Conservation (phyloP, 2,329 filamentous ascomycete genomes). For the Claviceps sp. region DNA sequence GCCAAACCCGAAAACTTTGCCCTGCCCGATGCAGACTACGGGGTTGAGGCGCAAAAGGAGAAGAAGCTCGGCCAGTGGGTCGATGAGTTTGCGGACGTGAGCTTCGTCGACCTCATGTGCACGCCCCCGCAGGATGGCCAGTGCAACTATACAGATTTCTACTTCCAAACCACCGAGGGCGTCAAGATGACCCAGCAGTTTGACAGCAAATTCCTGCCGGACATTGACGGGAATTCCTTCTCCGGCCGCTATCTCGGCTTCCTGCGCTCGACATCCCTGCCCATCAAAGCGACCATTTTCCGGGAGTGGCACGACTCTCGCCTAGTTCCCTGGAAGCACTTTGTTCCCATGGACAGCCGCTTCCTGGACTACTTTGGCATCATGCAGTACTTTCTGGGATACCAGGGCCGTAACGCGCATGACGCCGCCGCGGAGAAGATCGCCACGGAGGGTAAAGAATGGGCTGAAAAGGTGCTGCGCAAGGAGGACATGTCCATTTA, state of each 20-base stretch:
- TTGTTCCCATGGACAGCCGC: slow-evolving; percentile 64
- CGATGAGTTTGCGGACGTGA: slow-evolving; percentile 32
- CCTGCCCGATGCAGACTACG: slow-evolving; percentile 34
- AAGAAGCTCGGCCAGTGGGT: slow-evolving; percentile 37
- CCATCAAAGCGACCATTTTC: slow-evolving; percentile 67
- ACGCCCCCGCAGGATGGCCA: slow-evolving; percentile 18
- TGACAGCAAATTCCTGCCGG: slow-evolving; percentile 54
- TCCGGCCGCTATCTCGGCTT: slow-evolving; percentile 58
- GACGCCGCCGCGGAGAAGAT: slow-evolving; percentile 51
- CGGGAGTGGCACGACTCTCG: slow-evolving; percentile 70
- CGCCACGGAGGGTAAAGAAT: slow-evolving; percentile 49
- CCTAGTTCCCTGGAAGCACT: slow-evolving; percentile 66
- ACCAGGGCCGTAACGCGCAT: slow-evolving; percentile 30
- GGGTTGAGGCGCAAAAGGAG: slow-evolving; percentile 30
- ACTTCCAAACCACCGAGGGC: slow-evolving; percentile 27
- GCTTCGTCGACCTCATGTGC: slow-evolving; percentile 43
- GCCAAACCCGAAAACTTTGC: slow-evolving; percentile 38
- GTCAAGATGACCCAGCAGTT: slow-evolving; percentile 40
- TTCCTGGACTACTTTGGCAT: slow-evolving; percentile 61
- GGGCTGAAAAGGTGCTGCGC: slow-evolving; percentile 55
- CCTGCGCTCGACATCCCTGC: slow-evolving; percentile 53
- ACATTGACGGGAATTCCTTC: slow-evolving; percentile 65
- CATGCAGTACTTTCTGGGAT: slow-evolving; percentile 61
- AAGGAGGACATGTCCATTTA: slow-evolving; percentile 66
- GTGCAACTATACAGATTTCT: slow-evolving; percentile 36